Evolutionary conservation across 805 yeast species (phyloP).

Genomic region (Kurtzmaniella cleridarum): DNA sequence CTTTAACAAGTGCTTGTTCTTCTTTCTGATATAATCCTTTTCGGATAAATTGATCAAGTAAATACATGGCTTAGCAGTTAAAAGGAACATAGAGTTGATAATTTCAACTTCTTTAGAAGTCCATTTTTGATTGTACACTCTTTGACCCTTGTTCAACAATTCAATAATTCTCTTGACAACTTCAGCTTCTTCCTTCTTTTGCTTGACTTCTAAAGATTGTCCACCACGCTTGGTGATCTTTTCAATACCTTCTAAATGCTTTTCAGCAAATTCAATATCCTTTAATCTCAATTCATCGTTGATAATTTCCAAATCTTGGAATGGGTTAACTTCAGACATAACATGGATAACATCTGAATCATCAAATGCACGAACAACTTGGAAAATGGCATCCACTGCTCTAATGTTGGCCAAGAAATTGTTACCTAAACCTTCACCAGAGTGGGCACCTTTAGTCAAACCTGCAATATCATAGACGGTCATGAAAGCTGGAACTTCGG

Average conservation of each 20-base stretch:
- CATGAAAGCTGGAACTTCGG: conserved; percentile 85
- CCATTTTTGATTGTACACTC: conserved; percentile 88
- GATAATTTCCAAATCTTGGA: conserved; percentile 89
- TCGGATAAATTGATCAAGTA: conserved; percentile 88
- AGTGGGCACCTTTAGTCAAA: conserved; percentile 91
- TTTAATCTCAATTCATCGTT: conserved; percentile 88
- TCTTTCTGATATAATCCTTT: conserved; percentile 79
- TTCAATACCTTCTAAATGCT: conserved; percentile 70
- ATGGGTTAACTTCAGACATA: conserved; percentile 89
- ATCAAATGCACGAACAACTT: conserved; percentile 95
- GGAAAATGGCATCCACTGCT: conserved; percentile 96
- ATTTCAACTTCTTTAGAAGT: conserved; percentile 84
- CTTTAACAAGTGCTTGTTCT: conserved; percentile 76
- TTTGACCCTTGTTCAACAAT: conserved; percentile 75
- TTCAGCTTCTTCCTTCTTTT: conserved; percentile 78
- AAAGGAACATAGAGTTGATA: conserved; percentile 77
- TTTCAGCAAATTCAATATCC: conserved; percentile 91
- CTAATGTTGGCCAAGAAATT: conserved; percentile 95
- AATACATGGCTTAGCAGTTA: conserved; percentile 94
- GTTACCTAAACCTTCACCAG: conserved; percentile 97
- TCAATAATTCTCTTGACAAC: conserved; percentile 70
- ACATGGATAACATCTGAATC: conserved; percentile 97
- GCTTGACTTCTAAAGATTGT: conserved; percentile 83
- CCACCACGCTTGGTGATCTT: conserved; percentile 84
- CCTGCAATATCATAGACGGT: conserved; percentile 98